Evolutionary conservation across 2,329 filamentous ascomycete species (phyloP).

Genomic region (Chrysoporthe cubensis): DNA sequence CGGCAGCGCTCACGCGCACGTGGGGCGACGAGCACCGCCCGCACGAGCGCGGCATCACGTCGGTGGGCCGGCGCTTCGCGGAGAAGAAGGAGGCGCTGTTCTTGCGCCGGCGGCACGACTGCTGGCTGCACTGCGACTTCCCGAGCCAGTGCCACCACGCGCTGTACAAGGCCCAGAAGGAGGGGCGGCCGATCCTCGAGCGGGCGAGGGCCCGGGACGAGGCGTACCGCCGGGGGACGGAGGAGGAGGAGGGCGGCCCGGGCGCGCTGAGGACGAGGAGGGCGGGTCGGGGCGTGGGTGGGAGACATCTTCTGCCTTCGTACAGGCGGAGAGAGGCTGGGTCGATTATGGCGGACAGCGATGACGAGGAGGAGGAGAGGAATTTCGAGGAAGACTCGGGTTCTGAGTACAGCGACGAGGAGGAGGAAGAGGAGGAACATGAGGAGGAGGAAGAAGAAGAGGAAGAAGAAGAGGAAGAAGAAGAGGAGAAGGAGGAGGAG

Average conservation of each 20-base stretch:
- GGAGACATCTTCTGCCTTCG: neutral
- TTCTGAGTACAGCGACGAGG: neutral
- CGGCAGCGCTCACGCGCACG: neutral
- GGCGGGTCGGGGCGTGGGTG: no score
- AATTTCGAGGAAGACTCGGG: neutral
- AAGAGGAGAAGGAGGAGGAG: neutral
- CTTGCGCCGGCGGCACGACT: slow-evolving; percentile 31
- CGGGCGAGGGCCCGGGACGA: slow-evolving; percentile 20
- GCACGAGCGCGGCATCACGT: neutral
- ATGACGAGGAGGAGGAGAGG: neutral
- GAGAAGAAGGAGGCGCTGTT: slow-evolving; percentile 31
- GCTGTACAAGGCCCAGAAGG: slow-evolving; percentile 26
- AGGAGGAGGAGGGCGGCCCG: neutral
- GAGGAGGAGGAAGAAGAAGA: neutral
- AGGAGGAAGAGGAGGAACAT: neutral
- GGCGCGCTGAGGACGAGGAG: neutral
- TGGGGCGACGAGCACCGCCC: slow-evolving; percentile 25
- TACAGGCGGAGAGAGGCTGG: neutral
- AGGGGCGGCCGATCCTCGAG: slow-evolving; percentile 22
- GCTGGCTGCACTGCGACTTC: slow-evolving; percentile 36
- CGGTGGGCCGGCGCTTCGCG: neutral
- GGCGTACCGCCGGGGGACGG: neutral
- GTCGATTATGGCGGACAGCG: neutral
- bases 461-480: neutral
- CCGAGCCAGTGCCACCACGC: slow-evolving; percentile 35